Evolutionary conservation across 495 filamentous ascomycete genomes (phyloP), one percentile per base, ranked within the genome.

Genomic region (Aspergillus carlsbadensis): DNA sequence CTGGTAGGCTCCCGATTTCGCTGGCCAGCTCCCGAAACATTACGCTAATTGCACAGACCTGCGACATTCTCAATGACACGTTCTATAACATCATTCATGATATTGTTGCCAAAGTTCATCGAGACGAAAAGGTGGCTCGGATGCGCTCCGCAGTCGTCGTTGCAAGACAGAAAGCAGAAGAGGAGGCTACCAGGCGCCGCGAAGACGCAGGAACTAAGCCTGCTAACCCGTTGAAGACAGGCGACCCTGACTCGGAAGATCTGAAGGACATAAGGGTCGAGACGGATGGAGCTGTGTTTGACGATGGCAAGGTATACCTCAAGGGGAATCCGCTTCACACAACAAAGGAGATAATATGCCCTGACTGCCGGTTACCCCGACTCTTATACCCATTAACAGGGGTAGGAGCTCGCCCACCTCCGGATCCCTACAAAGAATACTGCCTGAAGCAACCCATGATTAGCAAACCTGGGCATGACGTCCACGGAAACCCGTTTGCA

Each of bases 401-500:
- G 26, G 78, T 79, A 51, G 82, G 82, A 20, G 78, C 82, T 18
- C 74, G 75, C 34, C 81, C 82, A 60, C 81, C 83, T 6, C 72
- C 73, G 4, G 85, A 88, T 57, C 79, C 81, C 2, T 76, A 81
- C 59, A 71, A 81, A 60, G 76, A 79, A 59, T 95, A 92, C 71
- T 95, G 90, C 77, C 85, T 85, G 62, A 86, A 83, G 54, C 84
- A 85, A 47, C 89, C 90, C 10, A 85, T 86, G 70, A 84, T 89
- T 63, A 81, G 82, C 51, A 82, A 85, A 63, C 82, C 85, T 2
- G 87, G 88, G 49, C 86, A 85, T 70, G 90, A 95, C 65, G 87
- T 93, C 39, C 90, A 94, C 66, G 90, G 89, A 47, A 91, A 91
- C 64, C 85, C 85, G 10, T 94, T 85, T 65, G 78, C 80, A 0